These are phyloP conservation scores for Glycine tomentella DNA, from an alignment of 306 rosid genomes.

Conservation along the genomic window DNA sequence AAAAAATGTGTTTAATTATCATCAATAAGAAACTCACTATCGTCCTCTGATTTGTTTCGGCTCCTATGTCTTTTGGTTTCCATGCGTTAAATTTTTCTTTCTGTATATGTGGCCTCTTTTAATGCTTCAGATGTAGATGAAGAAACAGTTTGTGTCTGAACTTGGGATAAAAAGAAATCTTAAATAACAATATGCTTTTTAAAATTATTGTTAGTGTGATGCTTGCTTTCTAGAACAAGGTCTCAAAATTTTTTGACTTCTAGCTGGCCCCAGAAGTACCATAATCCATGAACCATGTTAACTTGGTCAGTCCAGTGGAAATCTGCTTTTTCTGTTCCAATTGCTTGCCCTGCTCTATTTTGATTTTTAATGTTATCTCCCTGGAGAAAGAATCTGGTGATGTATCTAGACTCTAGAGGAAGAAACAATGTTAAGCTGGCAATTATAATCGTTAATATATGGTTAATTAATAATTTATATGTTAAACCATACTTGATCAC, in stretches of 20 bases:
- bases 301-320: conserved; percentile 40
- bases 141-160: conserved; percentile 3
- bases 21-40: background rate
- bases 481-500: conserved; percentile 14
- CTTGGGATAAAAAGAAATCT: background rate
- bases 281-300: conserved; percentile 39
- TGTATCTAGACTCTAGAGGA: conserved; percentile 37
- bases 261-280: conserved; percentile 55
- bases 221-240: conserved; percentile 17
- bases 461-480: background rate
- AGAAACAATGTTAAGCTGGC: conserved; percentile 30
- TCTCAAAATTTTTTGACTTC: conserved; percentile 35
- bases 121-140: conserved; percentile 26
- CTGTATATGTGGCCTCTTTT: conserved; percentile 9
- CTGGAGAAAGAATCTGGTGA: conserved; percentile 53
- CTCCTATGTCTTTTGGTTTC: conserved; percentile 35
- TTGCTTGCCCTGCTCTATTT: conserved; percentile 40
- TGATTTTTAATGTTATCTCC: conserved; percentile 38
- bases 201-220: conserved; percentile 1
- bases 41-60: conserved; percentile 37
- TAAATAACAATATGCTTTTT: background rate
- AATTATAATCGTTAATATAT: background rate
- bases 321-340: conserved; percentile 41
- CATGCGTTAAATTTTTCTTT: background rate
- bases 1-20: background rate